Percentiles rank a stretch among this genome's conserved stretches.
Conservation (phyloP, 2,329 filamentous ascomycete genomes). For the Colletotrichum falcatum region DNA sequence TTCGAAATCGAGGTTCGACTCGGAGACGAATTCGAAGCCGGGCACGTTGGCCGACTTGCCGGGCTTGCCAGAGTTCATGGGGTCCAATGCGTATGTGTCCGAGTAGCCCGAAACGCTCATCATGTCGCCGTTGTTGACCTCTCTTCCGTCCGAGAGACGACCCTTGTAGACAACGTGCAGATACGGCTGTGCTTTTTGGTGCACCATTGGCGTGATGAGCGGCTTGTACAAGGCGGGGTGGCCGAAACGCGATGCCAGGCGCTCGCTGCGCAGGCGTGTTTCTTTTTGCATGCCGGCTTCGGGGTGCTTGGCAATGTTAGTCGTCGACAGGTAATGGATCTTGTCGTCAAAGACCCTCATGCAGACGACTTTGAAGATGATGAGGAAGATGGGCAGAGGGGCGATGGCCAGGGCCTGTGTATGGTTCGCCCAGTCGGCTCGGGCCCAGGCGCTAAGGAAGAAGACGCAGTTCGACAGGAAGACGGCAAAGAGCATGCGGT, state of each 20-base stretch:
- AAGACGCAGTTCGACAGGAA: slow-evolving; percentile 84
- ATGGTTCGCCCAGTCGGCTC: slow-evolving; percentile 68
- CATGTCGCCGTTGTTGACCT: slow-evolving; percentile 66
- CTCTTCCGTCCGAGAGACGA: slow-evolving; percentile 76
- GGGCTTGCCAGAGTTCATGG: slow-evolving; percentile 72
- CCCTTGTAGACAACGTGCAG: slow-evolving; percentile 89
- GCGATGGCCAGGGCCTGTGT: slow-evolving; percentile 73
- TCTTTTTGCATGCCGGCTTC: slow-evolving; percentile 64
- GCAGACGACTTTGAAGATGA: slow-evolving; percentile 91
- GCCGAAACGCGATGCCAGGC: slow-evolving; percentile 82
- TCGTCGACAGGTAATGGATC: slow-evolving; percentile 83
- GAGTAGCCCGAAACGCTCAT: slow-evolving; percentile 79
- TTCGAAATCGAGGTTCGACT: slow-evolving; percentile 87
- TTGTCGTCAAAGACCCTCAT: slow-evolving; percentile 79
- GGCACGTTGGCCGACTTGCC: slow-evolving; percentile 65
- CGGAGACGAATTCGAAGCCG: slow-evolving; percentile 91
- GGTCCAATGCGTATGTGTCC: slow-evolving; percentile 82
- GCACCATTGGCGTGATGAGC: slow-evolving; percentile 94
- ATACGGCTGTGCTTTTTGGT: slow-evolving; percentile 88
- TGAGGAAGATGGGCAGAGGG: slow-evolving; percentile 82
- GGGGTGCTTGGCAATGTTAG: slow-evolving; percentile 62
- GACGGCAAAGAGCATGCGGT: slow-evolving; percentile 87
- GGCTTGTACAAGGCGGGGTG: slow-evolving; percentile 92
- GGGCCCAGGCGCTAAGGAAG: slow-evolving; percentile 79
- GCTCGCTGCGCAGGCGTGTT: slow-evolving; percentile 70